Conservation (phyloP, 1,284 basidiomycete species). For the Ustilago curta region DNA sequence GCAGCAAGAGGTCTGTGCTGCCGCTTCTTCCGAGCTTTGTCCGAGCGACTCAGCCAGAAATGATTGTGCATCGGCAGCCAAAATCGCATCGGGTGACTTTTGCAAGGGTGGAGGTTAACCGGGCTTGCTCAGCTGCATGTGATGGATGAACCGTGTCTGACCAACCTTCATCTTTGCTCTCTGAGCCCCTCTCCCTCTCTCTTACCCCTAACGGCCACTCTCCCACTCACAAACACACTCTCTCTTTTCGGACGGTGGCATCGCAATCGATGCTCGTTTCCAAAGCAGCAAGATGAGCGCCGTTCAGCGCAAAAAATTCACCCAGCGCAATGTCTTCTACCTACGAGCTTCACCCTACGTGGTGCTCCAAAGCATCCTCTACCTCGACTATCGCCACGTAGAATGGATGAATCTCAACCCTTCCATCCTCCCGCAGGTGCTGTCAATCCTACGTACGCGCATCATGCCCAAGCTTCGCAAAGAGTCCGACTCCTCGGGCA, state of each 20-base stretch:
- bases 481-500: conserved; percentile 62
- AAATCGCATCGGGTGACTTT: conserved; percentile 3
- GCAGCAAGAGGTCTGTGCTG: conserved; percentile 27
- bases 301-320: conserved; percentile 42
- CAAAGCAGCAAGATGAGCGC: conserved; percentile 18
- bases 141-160: background rate
- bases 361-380: conserved; percentile 69
- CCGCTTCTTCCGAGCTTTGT: background rate
- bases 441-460: conserved; percentile 62
- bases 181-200: background rate
- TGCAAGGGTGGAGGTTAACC: conserved; percentile 18
- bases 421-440: conserved; percentile 53
- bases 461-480: conserved; percentile 67
- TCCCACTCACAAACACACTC: too few relatives aligned
- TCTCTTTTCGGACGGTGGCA: background rate
- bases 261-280: background rate
- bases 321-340: conserved; percentile 69
- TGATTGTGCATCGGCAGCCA: background rate
- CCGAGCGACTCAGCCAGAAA: conserved; percentile 12
- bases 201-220: too few relatives aligned
- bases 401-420: conserved; percentile 69
- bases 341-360: conserved; percentile 68
- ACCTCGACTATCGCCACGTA: conserved; percentile 70
- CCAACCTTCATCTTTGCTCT: background rate
- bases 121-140: conserved; percentile 14